Percentiles rank a stretch among this genome's conserved stretches.
phyloP scores from a whole-genome alignment of 352 stramenopile species.

The Globisporangium rhizosaccharum region DNA sequence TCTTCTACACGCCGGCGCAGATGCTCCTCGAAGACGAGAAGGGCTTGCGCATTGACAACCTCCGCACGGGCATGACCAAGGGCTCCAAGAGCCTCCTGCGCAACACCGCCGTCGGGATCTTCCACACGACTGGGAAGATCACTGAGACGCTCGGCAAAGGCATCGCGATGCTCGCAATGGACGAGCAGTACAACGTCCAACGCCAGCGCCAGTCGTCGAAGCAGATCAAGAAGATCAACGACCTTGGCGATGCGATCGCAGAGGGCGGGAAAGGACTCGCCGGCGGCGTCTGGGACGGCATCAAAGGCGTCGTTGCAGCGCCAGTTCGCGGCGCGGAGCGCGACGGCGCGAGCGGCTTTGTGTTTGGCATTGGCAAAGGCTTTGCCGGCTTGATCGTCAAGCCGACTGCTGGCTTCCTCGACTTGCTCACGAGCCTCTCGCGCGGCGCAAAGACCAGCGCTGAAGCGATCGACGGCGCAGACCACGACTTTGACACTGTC shows the following conservation, averaged over 20 bases:
- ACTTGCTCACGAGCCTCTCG: constrained; percentile 78
- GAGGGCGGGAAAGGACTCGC: constrained; percentile 78
- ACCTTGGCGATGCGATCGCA: constrained; percentile 73
- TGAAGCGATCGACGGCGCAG: constrained; percentile 62
- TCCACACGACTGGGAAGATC: constrained; percentile 89
- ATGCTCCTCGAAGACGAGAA: constrained; percentile 90
- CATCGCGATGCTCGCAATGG: constrained; percentile 80
- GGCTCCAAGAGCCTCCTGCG: constrained; percentile 82
- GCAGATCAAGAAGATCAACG: constrained; percentile 75
- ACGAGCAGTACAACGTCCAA: constrained; percentile 85
- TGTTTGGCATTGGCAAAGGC: constrained; percentile 81
- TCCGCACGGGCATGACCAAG: constrained; percentile 85
- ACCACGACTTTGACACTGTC: constrained; percentile 38
- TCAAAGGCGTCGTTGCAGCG: constrained; percentile 75
- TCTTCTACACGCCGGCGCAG: constrained; percentile 93
- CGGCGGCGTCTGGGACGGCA: constrained; percentile 74
- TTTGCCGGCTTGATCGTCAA: constrained; percentile 82
- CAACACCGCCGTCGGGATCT: constrained; percentile 85
- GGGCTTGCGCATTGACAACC: constrained; percentile 75
- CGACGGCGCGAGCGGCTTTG: constrained; percentile 73
- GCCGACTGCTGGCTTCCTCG: constrained; percentile 73
- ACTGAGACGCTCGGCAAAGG: constrained; percentile 86
- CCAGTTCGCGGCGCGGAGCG: constrained; percentile 72
- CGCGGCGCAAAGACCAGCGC: constrained; percentile 78
- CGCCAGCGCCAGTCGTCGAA: constrained; percentile 64